Conservation (phyloP, 208 protist genomes). For the Leishmania turanica region DNA sequence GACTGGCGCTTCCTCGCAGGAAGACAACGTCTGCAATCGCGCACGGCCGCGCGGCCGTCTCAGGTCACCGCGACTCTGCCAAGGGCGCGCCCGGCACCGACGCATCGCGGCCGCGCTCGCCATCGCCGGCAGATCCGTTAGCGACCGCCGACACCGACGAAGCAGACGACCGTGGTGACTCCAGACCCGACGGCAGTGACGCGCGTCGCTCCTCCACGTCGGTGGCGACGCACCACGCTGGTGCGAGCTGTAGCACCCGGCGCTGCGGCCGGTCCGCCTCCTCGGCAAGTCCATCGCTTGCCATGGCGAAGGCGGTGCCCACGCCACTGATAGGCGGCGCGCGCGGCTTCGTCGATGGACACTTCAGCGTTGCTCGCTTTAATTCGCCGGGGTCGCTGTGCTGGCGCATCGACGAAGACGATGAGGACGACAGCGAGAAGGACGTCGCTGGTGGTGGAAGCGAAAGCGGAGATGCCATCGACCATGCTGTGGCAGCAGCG, state of each 20-base stretch:
- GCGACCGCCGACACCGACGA: neutral
- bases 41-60: neutral
- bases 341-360: slow-evolving; percentile 70
- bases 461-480: neutral
- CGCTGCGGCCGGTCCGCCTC: slow-evolving; percentile 14
- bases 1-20: slow-evolving; percentile 13
- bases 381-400: slow-evolving; percentile 63
- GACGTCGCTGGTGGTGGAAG: neutral
- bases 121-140: slow-evolving; percentile 7
- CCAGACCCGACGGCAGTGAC: neutral
- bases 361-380: slow-evolving; percentile 73
- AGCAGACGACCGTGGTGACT: neutral
- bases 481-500: neutral
- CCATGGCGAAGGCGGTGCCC: slow-evolving; percentile 25
- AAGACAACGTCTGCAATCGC: slow-evolving; percentile 7
- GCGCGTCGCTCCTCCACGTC: slow-evolving; percentile 1
- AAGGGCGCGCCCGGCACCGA: neutral
- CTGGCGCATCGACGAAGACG: slow-evolving; percentile 53
- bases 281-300: slow-evolving; percentile 22
- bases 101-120: neutral
- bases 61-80: neutral
- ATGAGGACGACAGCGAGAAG: neutral
- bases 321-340: slow-evolving; percentile 47
- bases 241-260: slow-evolving; percentile 1
- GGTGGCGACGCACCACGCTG: slow-evolving; percentile 2